phyloP scores from a whole-genome alignment of 1,139 yeast genomes.

The Diutina catenulata region DNA sequence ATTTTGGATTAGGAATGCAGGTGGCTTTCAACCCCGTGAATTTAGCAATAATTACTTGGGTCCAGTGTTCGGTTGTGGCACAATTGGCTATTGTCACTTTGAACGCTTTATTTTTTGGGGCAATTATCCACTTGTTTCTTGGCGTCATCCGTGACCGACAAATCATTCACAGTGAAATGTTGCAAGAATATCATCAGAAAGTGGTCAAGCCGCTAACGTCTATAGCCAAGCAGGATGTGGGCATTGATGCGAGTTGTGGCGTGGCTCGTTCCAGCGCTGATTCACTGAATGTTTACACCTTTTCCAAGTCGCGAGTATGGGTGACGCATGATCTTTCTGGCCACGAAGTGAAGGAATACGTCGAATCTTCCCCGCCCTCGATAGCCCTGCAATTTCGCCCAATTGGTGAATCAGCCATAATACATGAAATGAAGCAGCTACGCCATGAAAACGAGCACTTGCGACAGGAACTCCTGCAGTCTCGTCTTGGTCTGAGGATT shows the following conservation, averaged over 20 bases:
- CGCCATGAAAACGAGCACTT: neutral
- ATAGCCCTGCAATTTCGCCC: neutral
- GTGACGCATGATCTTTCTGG: constrained; percentile 1
- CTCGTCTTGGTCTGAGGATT: neutral
- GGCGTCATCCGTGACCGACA: neutral
- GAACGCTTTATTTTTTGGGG: neutral
- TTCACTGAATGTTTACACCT: neutral
- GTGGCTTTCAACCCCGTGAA: neutral
- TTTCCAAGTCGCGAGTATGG: neutral
- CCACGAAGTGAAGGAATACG: constrained; percentile 2
- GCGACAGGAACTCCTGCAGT: neutral
- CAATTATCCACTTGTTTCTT: neutral
- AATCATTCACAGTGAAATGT: neutral
- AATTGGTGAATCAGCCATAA: neutral
- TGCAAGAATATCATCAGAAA: neutral
- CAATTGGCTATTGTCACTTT: neutral
- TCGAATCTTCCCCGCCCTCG: neutral
- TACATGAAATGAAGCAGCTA: constrained; percentile 1
- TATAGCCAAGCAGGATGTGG: constrained; percentile 1
- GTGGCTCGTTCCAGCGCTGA: neutral
- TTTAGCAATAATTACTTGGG: constrained; percentile 3
- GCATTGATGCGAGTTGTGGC: constrained; percentile 5
- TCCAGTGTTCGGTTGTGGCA: neutral
- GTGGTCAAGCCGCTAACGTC: constrained; percentile 2
- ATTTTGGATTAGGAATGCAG: neutral